A percentile compares a stretch with the other conserved stretches of the same genome.
Evolutionary conservation across 768 basidiomycete genomes (phyloP).

Genomic region (Leucocoprinus birnbaumii): DNA sequence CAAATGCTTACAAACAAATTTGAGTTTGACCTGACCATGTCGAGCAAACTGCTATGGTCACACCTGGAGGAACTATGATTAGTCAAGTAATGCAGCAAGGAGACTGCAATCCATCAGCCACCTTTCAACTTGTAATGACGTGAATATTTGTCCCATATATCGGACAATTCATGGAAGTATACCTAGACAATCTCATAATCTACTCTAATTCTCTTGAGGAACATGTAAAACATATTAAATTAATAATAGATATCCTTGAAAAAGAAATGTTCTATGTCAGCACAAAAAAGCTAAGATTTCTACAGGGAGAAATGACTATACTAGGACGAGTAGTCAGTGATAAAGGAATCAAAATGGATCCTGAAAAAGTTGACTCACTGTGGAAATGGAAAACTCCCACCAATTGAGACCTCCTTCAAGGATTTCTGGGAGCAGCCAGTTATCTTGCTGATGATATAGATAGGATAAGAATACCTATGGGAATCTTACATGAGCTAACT

Average conservation of each 20-base stretch:
- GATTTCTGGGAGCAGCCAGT: slow-evolving; percentile 27
- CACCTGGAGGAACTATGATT: slow-evolving; percentile 28
- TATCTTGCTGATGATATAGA: slow-evolving; percentile 31
- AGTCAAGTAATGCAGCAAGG: slow-evolving; percentile 27
- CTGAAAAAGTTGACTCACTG: slow-evolving; percentile 36
- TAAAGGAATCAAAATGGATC: slow-evolving; percentile 40
- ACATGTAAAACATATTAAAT: slow-evolving; percentile 24
- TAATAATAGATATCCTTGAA: slow-evolving; percentile 24
- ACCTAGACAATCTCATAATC: slow-evolving; percentile 28
- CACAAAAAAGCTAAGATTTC: slow-evolving; percentile 21
- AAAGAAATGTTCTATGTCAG: slow-evolving; percentile 25
- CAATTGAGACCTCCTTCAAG: slow-evolving; percentile 26
- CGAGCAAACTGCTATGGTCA: slow-evolving; percentile 18
- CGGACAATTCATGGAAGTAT: slow-evolving; percentile 24
- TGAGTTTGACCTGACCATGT: slow-evolving; percentile 23
- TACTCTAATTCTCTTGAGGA: slow-evolving; percentile 30
- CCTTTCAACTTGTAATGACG: slow-evolving; percentile 31
- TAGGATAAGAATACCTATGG: slow-evolving; percentile 35
- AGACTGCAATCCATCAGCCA: slow-evolving; percentile 17
- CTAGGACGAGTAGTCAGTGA: slow-evolving; percentile 25
- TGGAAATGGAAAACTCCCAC: slow-evolving; percentile 32
- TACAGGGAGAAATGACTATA: slow-evolving; percentile 14
- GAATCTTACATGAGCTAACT: slow-evolving; percentile 22
- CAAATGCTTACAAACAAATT: slow-evolving; percentile 40
- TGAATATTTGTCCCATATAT: slow-evolving; percentile 27